phyloP scores from a whole-genome alignment of 2,329 filamentous ascomycete species.

The Thelonectria rubi region DNA sequence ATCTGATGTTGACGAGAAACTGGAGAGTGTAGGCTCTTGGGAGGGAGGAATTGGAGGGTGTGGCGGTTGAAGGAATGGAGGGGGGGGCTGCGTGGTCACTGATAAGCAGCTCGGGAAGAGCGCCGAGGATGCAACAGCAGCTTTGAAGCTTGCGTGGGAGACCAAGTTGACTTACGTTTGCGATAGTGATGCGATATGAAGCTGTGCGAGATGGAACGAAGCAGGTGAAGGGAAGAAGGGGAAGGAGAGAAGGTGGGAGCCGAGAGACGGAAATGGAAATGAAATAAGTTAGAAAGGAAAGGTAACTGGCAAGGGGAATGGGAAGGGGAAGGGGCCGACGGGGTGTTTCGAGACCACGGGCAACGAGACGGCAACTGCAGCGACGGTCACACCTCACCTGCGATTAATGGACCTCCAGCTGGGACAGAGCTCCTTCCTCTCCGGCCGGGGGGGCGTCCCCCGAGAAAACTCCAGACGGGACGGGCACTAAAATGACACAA shows the following conservation, averaged over 20 bases:
- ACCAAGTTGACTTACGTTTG: conserved; percentile 32
- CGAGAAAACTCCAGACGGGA: too few relatives aligned
- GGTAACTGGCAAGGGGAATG: too few relatives aligned
- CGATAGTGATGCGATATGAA: conserved; percentile 14
- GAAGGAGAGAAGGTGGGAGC: conserved; percentile 12
- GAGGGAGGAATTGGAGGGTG: neutral
- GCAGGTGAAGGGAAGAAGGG: conserved; percentile 9
- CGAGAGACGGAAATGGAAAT: conserved; percentile 30
- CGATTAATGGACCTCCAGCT: too few relatives aligned
- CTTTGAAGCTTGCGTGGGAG: conserved; percentile 1
- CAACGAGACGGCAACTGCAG: too few relatives aligned
- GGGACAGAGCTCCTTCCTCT: too few relatives aligned
- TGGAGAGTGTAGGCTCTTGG: neutral
- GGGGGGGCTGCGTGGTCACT: neutral
- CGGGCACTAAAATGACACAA: too few relatives aligned
- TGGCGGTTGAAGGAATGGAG: neutral
- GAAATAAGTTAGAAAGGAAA: too few relatives aligned
- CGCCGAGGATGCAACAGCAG: neutral
- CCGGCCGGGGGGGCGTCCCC: too few relatives aligned
- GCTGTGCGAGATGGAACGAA: conserved; percentile 21
- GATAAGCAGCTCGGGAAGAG: conserved; percentile 10
- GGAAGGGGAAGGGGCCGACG: too few relatives aligned
- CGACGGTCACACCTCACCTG: too few relatives aligned
- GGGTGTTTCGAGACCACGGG: too few relatives aligned
- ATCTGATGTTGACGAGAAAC: neutral